Conservation (phyloP, 1,139 yeast species). For the Blastobotrys malaysiensis region DNA sequence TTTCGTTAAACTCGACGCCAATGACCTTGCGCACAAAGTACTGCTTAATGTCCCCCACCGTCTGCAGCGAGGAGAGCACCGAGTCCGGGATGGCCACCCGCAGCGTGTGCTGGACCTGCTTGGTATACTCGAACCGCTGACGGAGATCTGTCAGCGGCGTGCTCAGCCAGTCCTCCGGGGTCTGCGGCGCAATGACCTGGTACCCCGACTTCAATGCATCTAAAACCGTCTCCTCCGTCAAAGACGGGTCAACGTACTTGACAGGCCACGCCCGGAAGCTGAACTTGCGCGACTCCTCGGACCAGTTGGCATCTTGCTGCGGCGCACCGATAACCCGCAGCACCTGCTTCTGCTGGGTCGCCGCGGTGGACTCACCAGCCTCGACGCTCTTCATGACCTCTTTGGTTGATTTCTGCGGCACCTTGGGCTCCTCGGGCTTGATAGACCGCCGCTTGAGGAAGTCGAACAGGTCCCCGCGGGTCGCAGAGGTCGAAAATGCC, state of each 20-base stretch:
- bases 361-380: slow-evolving; percentile 10
- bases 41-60: slow-evolving; percentile 42
- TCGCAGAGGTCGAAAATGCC: slow-evolving; percentile 5
- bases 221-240: slow-evolving; percentile 20
- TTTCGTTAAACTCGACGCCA: slow-evolving; percentile 51
- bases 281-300: slow-evolving; percentile 21
- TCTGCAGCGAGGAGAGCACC: slow-evolving; percentile 46
- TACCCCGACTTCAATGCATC: slow-evolving; percentile 14
- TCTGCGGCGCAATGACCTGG: slow-evolving; percentile 4
- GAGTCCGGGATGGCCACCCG: slow-evolving; percentile 67
- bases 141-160: slow-evolving; percentile 40
- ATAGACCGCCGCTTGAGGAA: slow-evolving; percentile 20
- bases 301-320: slow-evolving; percentile 19
- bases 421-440: slow-evolving; percentile 14
- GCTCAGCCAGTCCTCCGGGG: slow-evolving; percentile 1
- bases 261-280: slow-evolving; percentile 31
- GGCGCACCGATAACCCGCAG: slow-evolving; percentile 30
- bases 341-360: slow-evolving; percentile 12
- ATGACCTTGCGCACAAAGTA: slow-evolving; percentile 44
- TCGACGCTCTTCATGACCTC: slow-evolving; percentile 25
- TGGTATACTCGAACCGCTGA: slow-evolving; percentile 55
- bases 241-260: slow-evolving; percentile 19
- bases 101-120: slow-evolving; percentile 51
- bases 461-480: slow-evolving; percentile 18
- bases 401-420: slow-evolving; percentile 17